These are phyloP conservation scores for Roridomyces roridus DNA, from an alignment of 768 basidiomycete species.

Conservation along the genomic window DNA sequence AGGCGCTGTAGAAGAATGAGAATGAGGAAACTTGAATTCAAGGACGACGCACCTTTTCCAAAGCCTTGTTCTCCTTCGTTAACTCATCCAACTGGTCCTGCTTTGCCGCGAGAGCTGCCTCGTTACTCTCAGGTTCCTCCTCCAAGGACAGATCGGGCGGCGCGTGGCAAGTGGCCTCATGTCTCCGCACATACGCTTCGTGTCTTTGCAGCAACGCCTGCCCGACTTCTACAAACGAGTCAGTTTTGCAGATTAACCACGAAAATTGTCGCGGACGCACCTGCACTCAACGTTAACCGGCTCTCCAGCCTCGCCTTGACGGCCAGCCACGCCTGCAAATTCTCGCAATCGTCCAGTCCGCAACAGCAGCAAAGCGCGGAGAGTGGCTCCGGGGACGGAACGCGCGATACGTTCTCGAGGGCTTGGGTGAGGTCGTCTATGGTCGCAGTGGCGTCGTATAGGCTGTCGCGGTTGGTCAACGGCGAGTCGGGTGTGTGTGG, in stretches of 20 bases:
- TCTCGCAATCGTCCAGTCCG: conserved; percentile 67
- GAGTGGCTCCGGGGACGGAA: conserved; percentile 75
- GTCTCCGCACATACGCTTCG: conserved; percentile 81
- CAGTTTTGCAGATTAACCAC: conserved; percentile 7
- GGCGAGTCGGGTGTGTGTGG: conserved; percentile 58
- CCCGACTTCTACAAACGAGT: conserved; percentile 70
- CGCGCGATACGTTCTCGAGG: conserved; percentile 72
- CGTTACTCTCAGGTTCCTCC: conserved; percentile 14
- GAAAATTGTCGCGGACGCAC: conserved; percentile 43
- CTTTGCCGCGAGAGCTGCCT: conserved; percentile 22
- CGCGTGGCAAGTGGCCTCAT: conserved; percentile 44
- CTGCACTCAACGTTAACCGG: conserved; percentile 83
- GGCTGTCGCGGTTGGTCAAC: conserved; percentile 47
- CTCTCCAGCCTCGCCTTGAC: conserved; percentile 77
- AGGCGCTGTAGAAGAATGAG: conserved; percentile 57
- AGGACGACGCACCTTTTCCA: conserved; percentile 59
- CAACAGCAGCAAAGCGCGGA: conserved; percentile 67
- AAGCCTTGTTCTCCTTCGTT: conserved; percentile 61
- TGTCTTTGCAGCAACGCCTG: conserved; percentile 87
- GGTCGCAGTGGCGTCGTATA: conserved; percentile 60
- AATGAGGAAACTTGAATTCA: not conserved
- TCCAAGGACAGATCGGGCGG: conserved; percentile 23
- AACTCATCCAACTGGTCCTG: conserved; percentile 44
- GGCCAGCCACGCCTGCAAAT: conserved; percentile 64
- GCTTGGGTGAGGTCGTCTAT: conserved; percentile 84